Base-by-base conservation (phyloP, 2,329 filamentous ascomycete genomes). In the Claviceps sp. region DNA sequence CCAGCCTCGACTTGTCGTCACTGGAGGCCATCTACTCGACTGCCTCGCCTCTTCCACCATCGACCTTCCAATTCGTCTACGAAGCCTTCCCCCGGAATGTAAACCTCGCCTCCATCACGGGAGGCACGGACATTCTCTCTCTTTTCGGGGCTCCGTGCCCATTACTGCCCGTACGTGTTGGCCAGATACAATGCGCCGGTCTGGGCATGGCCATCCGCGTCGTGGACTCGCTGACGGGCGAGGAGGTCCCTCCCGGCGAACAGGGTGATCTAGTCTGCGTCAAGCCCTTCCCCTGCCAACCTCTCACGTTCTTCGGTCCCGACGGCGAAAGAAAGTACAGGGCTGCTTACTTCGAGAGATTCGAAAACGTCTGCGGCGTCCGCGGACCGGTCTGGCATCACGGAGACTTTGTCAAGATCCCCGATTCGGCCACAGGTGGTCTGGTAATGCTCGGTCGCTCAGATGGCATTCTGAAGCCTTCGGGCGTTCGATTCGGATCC, bases 41-140 rank as follows among this genome's bases (percentile, higher is more conserved):
- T 1, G 93, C 90, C 36, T 94, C 89, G 1, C 90, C 91, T 3
- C 73, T 98, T 1, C 89, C 91, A 0, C 91, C 93, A 0, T 95
- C 89, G 1, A 97, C 93, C 1, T 97, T 96, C 68, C 75, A 80
- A 53, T 97, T 94, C 62, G 82, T 96, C 50, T 96, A 97, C 70
- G 71, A 78, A 26, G 85, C 85, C 1, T 94, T 97, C 62, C 89
- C 89, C 2, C 62, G 77, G 0, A 72, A 78, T n/a, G 75, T 97
- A 58, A 91, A 96, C 67, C 79, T 97, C 7, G 89, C 84, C 48
- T 94, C 87, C 52, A 97, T 98, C 62, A 97, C 91, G 0, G 93
- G 93, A 40, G 93, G 91, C 48, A 97, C 91, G 3, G 93, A 98
- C 65, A 97, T 97, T 60, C 88, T 97, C 57, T 95, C 90, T 1